These are phyloP conservation scores for Cryptosporidium andersoni DNA, from an alignment of 169 alveolate species.

Conservation along the genomic window DNA sequence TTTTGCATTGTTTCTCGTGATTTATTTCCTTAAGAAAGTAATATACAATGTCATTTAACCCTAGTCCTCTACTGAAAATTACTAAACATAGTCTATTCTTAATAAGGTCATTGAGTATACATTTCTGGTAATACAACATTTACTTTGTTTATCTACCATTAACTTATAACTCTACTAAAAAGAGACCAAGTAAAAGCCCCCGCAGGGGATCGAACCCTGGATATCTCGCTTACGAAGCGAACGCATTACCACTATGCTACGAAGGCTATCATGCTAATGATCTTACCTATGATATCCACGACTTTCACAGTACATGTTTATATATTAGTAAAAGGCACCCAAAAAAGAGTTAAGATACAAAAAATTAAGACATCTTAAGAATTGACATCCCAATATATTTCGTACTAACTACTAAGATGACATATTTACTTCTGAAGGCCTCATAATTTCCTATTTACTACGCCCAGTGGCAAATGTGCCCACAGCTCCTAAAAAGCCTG, in stretches of 20 bases:
- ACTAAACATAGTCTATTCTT: slow-evolving; percentile 31
- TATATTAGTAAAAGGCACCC: no score
- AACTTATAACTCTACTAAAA: neutral
- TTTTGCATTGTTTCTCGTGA: slow-evolving; percentile 9
- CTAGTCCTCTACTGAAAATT: slow-evolving; percentile 52
- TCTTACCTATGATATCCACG: no score
- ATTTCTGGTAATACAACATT: slow-evolving; percentile 38
- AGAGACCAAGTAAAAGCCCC: slow-evolving; percentile 77
- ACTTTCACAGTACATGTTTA: no score
- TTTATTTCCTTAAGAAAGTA: neutral
- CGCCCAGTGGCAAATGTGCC: no score
- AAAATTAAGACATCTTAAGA: no score
- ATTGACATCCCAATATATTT: no score
- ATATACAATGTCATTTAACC: slow-evolving; percentile 15
- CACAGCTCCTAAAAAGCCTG: no score
- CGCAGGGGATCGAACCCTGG: slow-evolving; percentile 93
- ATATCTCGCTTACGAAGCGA: slow-evolving; percentile 91
- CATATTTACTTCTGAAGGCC: no score
- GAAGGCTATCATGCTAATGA: slow-evolving; percentile 76
- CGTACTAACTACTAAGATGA: no score
- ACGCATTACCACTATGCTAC: slow-evolving; percentile 91
- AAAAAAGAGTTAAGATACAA: no score
- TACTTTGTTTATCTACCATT: neutral
- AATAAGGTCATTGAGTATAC: slow-evolving; percentile 28
- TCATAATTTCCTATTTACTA: no score